A percentile compares a stretch with the other conserved stretches of the same genome.
Evolutionary conservation across 176 grass and related monocot genomes (phyloP).

Genomic region (Ampelocalamus luodianensis): DNA sequence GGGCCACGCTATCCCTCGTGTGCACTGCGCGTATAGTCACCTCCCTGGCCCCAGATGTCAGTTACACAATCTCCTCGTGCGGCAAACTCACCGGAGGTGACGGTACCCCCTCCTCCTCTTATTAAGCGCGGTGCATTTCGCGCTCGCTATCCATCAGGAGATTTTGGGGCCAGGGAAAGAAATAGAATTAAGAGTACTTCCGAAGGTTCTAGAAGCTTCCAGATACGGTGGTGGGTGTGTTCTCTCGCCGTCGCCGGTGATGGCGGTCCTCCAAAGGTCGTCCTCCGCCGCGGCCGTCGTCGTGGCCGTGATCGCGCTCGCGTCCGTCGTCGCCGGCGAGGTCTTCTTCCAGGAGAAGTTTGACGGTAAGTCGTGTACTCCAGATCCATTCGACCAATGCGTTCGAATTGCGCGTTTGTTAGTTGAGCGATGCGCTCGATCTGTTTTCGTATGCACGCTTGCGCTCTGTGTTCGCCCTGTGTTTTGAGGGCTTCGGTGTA

Average conservation of each 20-base stretch:
- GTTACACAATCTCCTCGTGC: background rate
- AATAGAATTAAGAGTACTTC: background rate
- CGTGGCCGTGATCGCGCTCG: conserved; percentile 47
- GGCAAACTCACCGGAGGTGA: background rate
- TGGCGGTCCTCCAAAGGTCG: conserved; percentile 47
- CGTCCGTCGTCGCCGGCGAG: conserved; percentile 52
- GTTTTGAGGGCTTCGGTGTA: background rate
- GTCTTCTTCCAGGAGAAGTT: conserved; percentile 86
- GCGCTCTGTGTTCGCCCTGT: background rate
- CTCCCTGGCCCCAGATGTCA: background rate
- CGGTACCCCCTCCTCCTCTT: conserved; percentile 5
- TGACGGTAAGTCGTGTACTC: conserved; percentile 41
- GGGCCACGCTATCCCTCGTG: background rate
- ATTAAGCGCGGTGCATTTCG: conserved; percentile 27
- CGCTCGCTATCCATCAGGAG: conserved; percentile 33
- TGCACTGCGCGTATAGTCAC: background rate
- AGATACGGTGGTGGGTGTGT: background rate
- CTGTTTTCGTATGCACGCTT: background rate
- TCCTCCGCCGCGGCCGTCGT: conserved; percentile 28
- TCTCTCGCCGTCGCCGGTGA: conserved; percentile 23
- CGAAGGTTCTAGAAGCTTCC: conserved; percentile 34
- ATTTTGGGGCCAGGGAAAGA: background rate
- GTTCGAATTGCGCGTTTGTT: background rate
- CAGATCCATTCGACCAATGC: background rate
- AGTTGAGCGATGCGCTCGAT: background rate